Evolutionary conservation across 176 grass and related monocot species (phyloP).

Genomic region (Elaeis guineensis): DNA sequence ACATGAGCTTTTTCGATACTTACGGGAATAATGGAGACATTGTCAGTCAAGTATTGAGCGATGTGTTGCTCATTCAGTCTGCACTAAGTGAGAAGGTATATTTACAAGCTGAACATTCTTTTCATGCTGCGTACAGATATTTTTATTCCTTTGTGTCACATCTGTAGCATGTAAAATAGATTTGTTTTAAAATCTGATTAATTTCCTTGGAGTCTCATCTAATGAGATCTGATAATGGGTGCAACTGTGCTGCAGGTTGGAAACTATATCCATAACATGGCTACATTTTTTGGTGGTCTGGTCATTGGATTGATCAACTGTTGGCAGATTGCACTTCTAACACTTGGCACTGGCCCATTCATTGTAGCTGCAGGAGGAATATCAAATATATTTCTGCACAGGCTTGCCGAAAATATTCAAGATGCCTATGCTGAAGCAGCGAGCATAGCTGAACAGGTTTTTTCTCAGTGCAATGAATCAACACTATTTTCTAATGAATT

Average conservation of each 20-base stretch:
- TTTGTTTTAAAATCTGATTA: too few relatives aligned
- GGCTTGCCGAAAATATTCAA: constrained; percentile 98
- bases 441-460: constrained; percentile 97
- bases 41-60: constrained; percentile 97
- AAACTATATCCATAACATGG: constrained; percentile 99
- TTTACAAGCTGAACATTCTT: constrained; percentile 6
- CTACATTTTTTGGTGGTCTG: constrained; percentile 90
- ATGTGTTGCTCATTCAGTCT: constrained; percentile 97
- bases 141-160: background rate
- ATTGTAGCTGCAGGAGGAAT: constrained; percentile 98
- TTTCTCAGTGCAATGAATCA: background rate
- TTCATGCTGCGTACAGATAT: background rate
- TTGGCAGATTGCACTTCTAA: constrained; percentile 98
- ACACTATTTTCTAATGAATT: too few relatives aligned
- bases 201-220: too few relatives aligned
- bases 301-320: constrained; percentile 92
- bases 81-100: constrained; percentile 96
- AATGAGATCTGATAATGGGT: background rate
- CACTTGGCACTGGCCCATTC: constrained; percentile 93
- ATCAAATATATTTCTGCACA: constrained; percentile 99
- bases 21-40: constrained; percentile 99
- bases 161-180: too few relatives aligned
- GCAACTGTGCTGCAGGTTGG: constrained; percentile 49
- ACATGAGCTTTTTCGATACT: constrained; percentile 99
- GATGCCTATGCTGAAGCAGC: constrained; percentile 99